phyloP scores from a whole-genome alignment of 352 stramenopile species.

The Pythium graminicola region DNA sequence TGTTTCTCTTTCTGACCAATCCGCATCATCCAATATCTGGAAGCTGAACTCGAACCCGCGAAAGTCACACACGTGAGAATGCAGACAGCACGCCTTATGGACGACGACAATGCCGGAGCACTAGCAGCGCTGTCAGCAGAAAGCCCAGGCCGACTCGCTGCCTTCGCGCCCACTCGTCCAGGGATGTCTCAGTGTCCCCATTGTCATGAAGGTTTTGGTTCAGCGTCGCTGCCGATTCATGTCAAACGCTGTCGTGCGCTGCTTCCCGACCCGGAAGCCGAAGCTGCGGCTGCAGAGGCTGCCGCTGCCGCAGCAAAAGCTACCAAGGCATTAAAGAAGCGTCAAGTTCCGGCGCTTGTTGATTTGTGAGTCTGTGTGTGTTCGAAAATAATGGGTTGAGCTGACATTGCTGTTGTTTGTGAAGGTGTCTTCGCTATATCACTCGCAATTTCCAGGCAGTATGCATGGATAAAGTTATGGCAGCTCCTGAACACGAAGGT shows the following conservation, averaged over 20 bases:
- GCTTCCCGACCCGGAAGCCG: conserved; percentile 23
- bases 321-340: conserved; percentile 26
- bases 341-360: conserved; percentile 39
- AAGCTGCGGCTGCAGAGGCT: conserved; percentile 17
- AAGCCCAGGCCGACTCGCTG: conserved; percentile 13
- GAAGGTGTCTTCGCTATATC: conserved; percentile 51
- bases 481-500: conserved; percentile 61
- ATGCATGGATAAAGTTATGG: conserved; percentile 56
- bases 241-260: conserved; percentile 47
- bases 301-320: conserved; percentile 12
- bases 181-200: conserved; percentile 41
- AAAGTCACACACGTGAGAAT: too few species aligned
- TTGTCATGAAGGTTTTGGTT: conserved; percentile 49
- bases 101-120: conserved; percentile 29
- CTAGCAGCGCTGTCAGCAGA: conserved; percentile 28
- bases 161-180: conserved; percentile 9
- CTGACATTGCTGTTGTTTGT: neutral
- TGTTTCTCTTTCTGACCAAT: too few species aligned
- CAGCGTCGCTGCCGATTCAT: conserved; percentile 59
- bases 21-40: too few species aligned
- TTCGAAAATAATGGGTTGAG: neutral
- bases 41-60: too few species aligned
- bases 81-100: conserved; percentile 20
- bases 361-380: conserved; percentile 40
- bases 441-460: conserved; percentile 65